phyloP scores from a whole-genome alignment of 805 yeast species.

The Tetrapisispora namnaoensis region DNA sequence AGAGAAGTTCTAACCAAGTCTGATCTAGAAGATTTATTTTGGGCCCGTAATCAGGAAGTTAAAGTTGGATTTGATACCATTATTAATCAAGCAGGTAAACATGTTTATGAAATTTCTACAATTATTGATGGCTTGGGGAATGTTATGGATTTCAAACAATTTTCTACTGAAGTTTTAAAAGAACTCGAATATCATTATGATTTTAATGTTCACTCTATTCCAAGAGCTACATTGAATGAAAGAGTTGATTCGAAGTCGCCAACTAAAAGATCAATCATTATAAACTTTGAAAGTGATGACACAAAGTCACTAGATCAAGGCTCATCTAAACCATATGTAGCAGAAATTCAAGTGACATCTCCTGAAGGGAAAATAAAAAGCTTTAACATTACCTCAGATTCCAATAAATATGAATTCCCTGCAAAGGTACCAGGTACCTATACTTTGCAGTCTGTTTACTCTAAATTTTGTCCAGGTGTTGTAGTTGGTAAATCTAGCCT shows the following conservation, averaged over 20 bases:
- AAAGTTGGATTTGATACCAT: constrained; percentile 36
- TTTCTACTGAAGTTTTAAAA: constrained; percentile 21
- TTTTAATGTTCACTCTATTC: constrained; percentile 46
- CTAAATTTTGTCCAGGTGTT: constrained; percentile 58
- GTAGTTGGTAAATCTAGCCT: constrained; percentile 47
- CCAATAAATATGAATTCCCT: constrained; percentile 25
- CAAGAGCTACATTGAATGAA: constrained; percentile 41
- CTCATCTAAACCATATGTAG: constrained; percentile 25
- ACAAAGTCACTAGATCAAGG: background rate
- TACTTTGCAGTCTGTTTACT: constrained; percentile 41
- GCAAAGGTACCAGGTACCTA: constrained; percentile 61
- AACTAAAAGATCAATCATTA: constrained; percentile 31
- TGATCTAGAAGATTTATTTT: constrained; percentile 33
- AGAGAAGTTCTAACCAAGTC: constrained; percentile 19
- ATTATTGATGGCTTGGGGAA: constrained; percentile 64
- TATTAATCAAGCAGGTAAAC: constrained; percentile 39
- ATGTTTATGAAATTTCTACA: constrained; percentile 46
- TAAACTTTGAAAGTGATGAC: constrained; percentile 23
- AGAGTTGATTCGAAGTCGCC: constrained; percentile 28
- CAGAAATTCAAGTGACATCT: constrained; percentile 27
- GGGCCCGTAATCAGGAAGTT: constrained; percentile 37
- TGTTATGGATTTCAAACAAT: constrained; percentile 33
- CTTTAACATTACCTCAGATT: constrained; percentile 21
- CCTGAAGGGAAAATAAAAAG: constrained; percentile 15
- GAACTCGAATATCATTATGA: constrained; percentile 31